Conservation (phyloP, 495 filamentous ascomycete species). For the Aspergillus steynii region DNA sequence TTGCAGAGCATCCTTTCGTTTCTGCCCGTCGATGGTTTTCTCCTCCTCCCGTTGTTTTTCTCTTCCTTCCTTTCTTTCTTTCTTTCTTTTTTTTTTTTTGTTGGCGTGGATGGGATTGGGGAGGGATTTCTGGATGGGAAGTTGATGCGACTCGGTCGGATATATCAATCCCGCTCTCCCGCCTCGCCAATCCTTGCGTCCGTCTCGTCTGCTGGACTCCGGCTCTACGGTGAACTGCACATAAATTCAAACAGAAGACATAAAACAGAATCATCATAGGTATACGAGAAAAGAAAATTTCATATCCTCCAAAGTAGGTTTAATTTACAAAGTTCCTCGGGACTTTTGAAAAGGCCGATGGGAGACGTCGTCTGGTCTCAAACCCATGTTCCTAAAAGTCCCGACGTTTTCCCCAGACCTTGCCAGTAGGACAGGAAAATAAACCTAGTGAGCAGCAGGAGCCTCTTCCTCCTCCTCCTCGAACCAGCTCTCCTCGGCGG, state of each 20-base stretch:
- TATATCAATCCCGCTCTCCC: constrained; percentile 16
- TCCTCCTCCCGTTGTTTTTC: not conserved
- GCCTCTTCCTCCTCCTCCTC: constrained; percentile 62
- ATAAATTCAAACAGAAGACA: not conserved
- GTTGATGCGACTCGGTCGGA: constrained; percentile 10
- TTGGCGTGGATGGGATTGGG: not conserved
- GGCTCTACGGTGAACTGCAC: not conserved
- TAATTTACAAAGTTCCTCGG: constrained; percentile 47
- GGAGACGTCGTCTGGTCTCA: constrained; percentile 29
- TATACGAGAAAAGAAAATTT: constrained; percentile 25
- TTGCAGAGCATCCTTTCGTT: too few species aligned
- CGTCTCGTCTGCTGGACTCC: too few species aligned
- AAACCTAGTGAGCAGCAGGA: constrained; percentile 50
- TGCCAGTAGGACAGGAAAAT: constrained; percentile 23
- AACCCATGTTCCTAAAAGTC: constrained; percentile 24
- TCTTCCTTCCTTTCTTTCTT: not conserved
- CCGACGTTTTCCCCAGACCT: constrained; percentile 33
- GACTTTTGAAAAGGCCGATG: constrained; percentile 27
- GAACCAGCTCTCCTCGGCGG: constrained; percentile 70
- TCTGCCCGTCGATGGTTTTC: not conserved
- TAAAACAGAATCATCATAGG: constrained; percentile 9
- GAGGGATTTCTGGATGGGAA: not conserved
- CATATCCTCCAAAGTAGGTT: constrained; percentile 42
- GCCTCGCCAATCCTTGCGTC: constrained; percentile 4
- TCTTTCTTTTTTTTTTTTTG: not conserved